Conservation (phyloP, 305 asterid species). For the Fraxinus floribunda region DNA sequence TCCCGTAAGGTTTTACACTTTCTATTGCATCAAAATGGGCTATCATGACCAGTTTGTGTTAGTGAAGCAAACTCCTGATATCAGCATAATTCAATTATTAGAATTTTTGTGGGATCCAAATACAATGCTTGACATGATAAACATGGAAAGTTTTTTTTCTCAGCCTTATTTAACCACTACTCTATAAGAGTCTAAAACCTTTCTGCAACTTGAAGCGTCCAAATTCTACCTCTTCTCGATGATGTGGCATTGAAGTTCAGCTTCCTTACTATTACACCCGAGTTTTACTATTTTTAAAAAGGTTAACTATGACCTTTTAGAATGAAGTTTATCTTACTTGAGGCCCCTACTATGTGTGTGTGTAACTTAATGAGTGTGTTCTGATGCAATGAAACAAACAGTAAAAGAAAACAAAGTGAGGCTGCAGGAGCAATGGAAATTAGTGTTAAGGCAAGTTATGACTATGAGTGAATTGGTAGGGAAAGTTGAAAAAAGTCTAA, state of each 20-base stretch:
- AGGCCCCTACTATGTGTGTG: background rate
- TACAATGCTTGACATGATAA: background rate
- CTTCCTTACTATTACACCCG: background rate
- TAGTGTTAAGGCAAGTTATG: background rate
- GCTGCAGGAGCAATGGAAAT: background rate
- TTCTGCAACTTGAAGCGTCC: background rate
- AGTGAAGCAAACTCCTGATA: background rate
- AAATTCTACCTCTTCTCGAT: background rate
- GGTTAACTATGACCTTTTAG: background rate
- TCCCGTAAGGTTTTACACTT: background rate
- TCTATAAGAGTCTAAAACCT: background rate
- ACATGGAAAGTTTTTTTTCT: background rate
- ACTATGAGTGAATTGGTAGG: background rate
- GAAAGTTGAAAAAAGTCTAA: background rate
- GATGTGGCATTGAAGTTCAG: background rate
- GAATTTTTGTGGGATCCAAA: background rate
- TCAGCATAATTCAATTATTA: background rate
- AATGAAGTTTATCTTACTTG: background rate
- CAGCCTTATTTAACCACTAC: background rate
- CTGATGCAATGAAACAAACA: background rate
- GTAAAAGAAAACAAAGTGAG: background rate
- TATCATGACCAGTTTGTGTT: background rate
- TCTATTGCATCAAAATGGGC: background rate
- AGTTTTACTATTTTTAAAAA: background rate
- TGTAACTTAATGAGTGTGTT: background rate